Conservation (phyloP, 2,329 filamentous ascomycete species). For the Colletotrichum musae region DNA sequence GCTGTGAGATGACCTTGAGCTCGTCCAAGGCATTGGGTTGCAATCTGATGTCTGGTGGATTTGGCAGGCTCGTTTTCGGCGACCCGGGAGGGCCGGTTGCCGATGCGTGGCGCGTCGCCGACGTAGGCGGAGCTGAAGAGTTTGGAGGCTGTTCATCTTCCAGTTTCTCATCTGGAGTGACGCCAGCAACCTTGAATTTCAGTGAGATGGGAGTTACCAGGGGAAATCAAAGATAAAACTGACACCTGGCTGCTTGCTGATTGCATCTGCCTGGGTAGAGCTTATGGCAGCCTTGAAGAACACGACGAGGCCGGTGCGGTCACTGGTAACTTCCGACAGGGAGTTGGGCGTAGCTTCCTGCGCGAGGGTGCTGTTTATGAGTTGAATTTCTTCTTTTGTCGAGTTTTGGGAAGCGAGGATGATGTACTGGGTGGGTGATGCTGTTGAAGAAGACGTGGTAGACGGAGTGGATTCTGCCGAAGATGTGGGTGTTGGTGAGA, state of each 20-base stretch:
- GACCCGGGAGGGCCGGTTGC: constrained; percentile 2
- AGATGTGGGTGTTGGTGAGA: neutral
- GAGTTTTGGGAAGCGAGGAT: neutral
- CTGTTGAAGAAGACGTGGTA: constrained; percentile 3
- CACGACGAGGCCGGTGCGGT: constrained; percentile 14
- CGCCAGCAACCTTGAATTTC: neutral
- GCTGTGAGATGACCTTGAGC: constrained; percentile 28
- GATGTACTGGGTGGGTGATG: neutral
- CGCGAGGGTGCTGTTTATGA: constrained; percentile 1
- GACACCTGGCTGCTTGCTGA: constrained; percentile 7
- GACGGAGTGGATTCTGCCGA: neutral
- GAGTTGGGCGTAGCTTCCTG: neutral
- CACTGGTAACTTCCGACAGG: neutral
- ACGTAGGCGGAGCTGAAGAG: neutral
- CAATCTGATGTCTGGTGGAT: neutral
- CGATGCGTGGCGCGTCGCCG: neutral
- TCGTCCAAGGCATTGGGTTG: constrained; percentile 19
- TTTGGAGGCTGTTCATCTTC: neutral
- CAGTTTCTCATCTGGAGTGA: constrained; percentile 1
- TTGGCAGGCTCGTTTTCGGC: neutral
- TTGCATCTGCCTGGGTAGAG: neutral
- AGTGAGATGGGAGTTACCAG: neutral
- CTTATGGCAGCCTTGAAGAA: constrained; percentile 26
- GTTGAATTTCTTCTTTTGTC: constrained; percentile 3
- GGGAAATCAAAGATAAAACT: neutral